Conservation (phyloP, 495 filamentous ascomycete genomes). For the Aspergillus olivimuriae region DNA sequence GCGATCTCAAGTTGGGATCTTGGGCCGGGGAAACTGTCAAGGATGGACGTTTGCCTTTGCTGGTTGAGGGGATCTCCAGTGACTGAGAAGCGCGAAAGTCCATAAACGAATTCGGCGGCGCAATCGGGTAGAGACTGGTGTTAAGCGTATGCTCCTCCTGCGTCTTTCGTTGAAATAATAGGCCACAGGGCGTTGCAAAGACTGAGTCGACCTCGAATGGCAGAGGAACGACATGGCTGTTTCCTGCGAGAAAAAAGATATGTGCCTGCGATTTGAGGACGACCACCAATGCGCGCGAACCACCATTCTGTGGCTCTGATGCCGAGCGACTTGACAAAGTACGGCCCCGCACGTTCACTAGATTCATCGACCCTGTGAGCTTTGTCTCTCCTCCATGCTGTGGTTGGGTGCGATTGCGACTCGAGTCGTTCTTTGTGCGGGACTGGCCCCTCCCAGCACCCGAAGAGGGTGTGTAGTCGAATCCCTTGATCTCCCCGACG, state of each 20-base stretch:
- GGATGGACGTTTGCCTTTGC: conserved; percentile 33
- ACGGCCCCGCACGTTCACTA: no score
- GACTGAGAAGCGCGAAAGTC: conserved; percentile 40
- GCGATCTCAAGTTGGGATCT: conserved; percentile 19
- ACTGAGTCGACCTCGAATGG: conserved; percentile 90
- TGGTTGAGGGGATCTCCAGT: conserved; percentile 36
- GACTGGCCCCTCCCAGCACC: neutral
- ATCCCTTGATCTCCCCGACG: conserved; percentile 28
- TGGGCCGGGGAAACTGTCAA: conserved; percentile 22
- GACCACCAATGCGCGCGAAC: conserved; percentile 71
- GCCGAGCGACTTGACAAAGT: no score
- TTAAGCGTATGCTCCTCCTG: conserved; percentile 22
- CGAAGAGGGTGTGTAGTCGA: conserved; percentile 5
- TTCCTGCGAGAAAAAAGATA: conserved; percentile 82
- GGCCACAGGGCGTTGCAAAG: conserved; percentile 71
- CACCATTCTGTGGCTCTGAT: no score
- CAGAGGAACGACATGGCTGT: conserved; percentile 84
- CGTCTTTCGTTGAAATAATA: conserved; percentile 76
- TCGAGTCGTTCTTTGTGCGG: conserved; percentile 2
- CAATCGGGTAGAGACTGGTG: conserved; percentile 24
- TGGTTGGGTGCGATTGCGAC: conserved; percentile 12
- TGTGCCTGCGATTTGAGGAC: conserved; percentile 91
- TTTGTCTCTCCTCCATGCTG: conserved; percentile 11
- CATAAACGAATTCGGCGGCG: conserved; percentile 72
- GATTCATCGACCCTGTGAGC: conserved; percentile 5